These are phyloP conservation scores for Ceratobasidium sp. DNA, from an alignment of 1,284 basidiomycete species.

Conservation along the genomic window DNA sequence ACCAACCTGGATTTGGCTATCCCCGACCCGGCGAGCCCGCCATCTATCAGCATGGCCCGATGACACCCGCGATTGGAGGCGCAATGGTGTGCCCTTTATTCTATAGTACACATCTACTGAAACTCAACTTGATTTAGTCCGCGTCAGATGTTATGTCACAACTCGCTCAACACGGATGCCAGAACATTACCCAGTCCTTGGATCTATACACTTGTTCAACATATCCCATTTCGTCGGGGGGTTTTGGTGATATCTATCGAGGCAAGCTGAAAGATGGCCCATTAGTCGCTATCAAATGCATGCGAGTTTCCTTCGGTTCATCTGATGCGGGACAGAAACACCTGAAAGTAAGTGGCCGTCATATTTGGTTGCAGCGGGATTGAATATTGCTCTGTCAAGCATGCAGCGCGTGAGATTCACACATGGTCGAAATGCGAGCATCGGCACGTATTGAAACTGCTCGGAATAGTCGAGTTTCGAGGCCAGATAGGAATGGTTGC, in stretches of 20 bases:
- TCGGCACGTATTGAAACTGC: slow-evolving; percentile 3
- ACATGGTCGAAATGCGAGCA: slow-evolving; percentile 25
- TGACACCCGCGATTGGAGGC: neutral
- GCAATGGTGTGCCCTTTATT: neutral
- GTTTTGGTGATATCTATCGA: slow-evolving; percentile 10
- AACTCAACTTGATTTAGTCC: neutral
- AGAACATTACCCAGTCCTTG: neutral
- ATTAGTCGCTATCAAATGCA: slow-evolving; percentile 3
- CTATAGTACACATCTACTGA: neutral
- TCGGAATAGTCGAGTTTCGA: slow-evolving; percentile 2
- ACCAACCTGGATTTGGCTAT: slow-evolving; percentile 31
- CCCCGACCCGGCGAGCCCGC: slow-evolving; percentile 30
- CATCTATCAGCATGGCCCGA: slow-evolving; percentile 16
- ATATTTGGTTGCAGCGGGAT: neutral
- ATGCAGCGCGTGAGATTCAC: slow-evolving; percentile 17
- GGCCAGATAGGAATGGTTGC: slow-evolving; percentile 20
- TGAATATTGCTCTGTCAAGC: neutral
- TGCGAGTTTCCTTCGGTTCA: neutral
- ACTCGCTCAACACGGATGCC: neutral
- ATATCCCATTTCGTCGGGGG: neutral
- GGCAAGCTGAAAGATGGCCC: neutral
- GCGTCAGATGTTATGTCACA: neutral
- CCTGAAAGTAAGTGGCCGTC: neutral
- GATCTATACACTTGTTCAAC: neutral
- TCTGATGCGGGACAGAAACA: neutral